These are phyloP conservation scores for Tetradesmus lagerheimii DNA, from an alignment of 139 green algal species.

Conservation along the genomic window DNA sequence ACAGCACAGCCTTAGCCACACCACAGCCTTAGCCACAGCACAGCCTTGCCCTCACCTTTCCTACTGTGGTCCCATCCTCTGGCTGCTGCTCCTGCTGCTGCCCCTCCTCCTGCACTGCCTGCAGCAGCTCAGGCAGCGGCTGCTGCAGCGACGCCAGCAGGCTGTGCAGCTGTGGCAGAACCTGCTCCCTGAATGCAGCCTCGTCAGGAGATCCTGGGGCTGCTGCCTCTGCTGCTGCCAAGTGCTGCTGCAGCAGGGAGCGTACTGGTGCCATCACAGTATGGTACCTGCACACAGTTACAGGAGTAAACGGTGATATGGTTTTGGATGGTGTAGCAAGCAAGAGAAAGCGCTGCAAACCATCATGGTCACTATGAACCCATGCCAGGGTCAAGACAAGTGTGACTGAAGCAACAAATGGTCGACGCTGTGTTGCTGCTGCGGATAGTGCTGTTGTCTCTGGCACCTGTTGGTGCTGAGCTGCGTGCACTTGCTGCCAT, in stretches of 20 bases:
- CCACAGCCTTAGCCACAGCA: too few relatives aligned
- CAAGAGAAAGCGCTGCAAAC: too few relatives aligned
- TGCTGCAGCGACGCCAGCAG: neutral
- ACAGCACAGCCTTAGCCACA: too few relatives aligned
- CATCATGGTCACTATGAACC: too few relatives aligned
- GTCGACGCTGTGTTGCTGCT: too few relatives aligned
- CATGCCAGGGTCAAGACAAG: too few relatives aligned
- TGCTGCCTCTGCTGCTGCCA: slow-evolving; percentile 45
- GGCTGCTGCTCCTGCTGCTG: neutral
- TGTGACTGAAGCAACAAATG: too few relatives aligned
- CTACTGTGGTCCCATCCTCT: neutral
- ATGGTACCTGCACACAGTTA: slow-evolving; percentile 55
- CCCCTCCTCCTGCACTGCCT: slow-evolving; percentile 23
- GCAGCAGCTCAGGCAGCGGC: slow-evolving; percentile 22
- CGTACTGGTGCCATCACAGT: slow-evolving; percentile 69
- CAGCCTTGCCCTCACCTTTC: too few relatives aligned
- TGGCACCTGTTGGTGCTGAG: too few relatives aligned
- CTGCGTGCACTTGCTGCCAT: too few relatives aligned
- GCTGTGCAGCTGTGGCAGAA: slow-evolving; percentile 32
- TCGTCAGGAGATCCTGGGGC: slow-evolving; percentile 15
- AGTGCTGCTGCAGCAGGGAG: slow-evolving; percentile 64
- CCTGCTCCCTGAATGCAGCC: slow-evolving; percentile 23
- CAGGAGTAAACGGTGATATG: neutral
- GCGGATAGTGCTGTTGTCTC: too few relatives aligned
- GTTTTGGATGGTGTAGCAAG: too few relatives aligned